phyloP scores from a whole-genome alignment of 2,329 filamentous ascomycete genomes.

The Bipolaris zeicola region DNA sequence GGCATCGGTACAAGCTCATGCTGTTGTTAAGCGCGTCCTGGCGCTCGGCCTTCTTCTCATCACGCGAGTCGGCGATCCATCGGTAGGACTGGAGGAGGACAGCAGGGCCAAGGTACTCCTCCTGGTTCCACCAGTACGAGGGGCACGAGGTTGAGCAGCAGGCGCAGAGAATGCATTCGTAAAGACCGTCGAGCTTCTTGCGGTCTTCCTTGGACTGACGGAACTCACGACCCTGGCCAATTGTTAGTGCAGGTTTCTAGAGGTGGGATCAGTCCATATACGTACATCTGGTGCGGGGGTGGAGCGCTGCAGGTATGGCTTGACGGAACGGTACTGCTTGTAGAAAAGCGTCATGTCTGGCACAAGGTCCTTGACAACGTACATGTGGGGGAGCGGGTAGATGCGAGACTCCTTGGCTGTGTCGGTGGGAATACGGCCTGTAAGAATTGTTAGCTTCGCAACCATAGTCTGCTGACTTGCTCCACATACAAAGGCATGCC shows the following conservation, averaged over 20 bases:
- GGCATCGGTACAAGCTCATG: conserved; percentile 98
- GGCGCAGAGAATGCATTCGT: conserved; percentile 99
- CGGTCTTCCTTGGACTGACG: conserved; percentile 90
- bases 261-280: conserved; percentile 23
- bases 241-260: conserved; percentile 21
- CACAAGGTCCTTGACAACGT: conserved; percentile 98
- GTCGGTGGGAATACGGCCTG: conserved; percentile 92
- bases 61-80: conserved; percentile 94
- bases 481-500: conserved; percentile 87
- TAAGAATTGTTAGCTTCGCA: conserved; percentile 17
- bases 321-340: conserved; percentile 99
- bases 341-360: conserved; percentile 98
- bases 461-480: background rate
- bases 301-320: conserved; percentile 94
- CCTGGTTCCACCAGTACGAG: conserved; percentile 99
- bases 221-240: conserved; percentile 80
- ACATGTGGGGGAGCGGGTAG: conserved; percentile 97
- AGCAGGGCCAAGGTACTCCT: conserved; percentile 97
- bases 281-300: conserved; percentile 82
- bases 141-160: conserved; percentile 99
- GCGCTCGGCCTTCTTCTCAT: conserved; percentile 85
- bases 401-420: conserved; percentile 83
- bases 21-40: conserved; percentile 94
- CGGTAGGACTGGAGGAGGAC: conserved; percentile 97
- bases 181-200: conserved; percentile 95